Evolutionary conservation across 345 rosid genomes (phyloP).

Genomic region (Hevea brasiliensis): DNA sequence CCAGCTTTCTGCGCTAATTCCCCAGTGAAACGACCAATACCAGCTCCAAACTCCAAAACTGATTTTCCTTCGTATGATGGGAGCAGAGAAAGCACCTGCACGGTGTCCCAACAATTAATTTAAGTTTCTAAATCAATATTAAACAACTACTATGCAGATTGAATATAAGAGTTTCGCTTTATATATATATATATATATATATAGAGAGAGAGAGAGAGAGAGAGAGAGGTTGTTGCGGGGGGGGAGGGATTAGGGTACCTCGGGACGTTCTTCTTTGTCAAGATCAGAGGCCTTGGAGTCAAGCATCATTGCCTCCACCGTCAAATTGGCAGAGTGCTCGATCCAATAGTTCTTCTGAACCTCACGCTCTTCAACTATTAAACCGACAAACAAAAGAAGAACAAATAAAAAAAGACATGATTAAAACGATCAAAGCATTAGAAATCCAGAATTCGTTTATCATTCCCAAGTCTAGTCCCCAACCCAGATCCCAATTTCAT

Average conservation of each 20-base stretch:
- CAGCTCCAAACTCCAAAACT: constrained; percentile 92
- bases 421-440: too few species aligned
- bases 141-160: too few species aligned
- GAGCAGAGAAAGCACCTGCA: constrained; percentile 78
- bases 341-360: constrained; percentile 85
- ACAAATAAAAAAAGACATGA: neutral
- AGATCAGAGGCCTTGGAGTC: constrained; percentile 90
- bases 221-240: too few species aligned
- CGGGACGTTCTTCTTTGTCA: constrained; percentile 96
- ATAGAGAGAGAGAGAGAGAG: neutral
- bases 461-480: too few species aligned
- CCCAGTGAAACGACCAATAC: constrained; percentile 90
- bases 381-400: neutral
- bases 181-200: too few species aligned
- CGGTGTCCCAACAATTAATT: neutral
- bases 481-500: neutral
- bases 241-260: too few species aligned
- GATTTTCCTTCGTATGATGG: constrained; percentile 73
- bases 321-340: constrained; percentile 68
- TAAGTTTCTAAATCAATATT: too few species aligned
- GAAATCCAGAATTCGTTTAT: neutral
- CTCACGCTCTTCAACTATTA: constrained; percentile 64
- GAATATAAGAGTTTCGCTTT: too few species aligned
- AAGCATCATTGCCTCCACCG: constrained; percentile 95
- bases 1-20: constrained; percentile 84